Base-by-base conservation (phyloP, 164 flowering plant genomes). In the Liquidambar formosana region DNA sequence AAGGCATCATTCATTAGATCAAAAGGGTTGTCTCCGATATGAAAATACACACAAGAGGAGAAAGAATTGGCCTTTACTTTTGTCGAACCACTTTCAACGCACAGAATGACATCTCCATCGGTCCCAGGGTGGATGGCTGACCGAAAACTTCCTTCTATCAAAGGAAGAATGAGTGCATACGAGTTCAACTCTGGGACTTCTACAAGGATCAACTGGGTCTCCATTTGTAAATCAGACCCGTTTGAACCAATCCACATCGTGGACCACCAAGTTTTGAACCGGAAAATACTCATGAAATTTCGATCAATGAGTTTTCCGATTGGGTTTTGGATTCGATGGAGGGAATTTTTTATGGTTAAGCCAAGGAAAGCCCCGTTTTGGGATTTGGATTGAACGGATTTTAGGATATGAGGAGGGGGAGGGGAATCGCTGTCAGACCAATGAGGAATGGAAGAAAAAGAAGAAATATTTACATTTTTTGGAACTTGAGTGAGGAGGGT, bases 211-310 rank as follows among this genome's bases (percentile, higher is more conserved):
- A 53, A 2, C 11, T 53, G 57, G 3, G 57, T 53, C 57, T 53
- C 57, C 57, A 21, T 53, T 53, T 53, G 57, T 2, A 53, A 22
- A 53, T 53, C 23, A 10, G 57, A 53, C 22, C 57, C 57, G 18
- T 53, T 53, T 21, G 57, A 53, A 5, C 71, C 64, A 1, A 68
- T 59, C 64, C 71, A 68, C 64, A 58, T 58, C 1, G 71, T 68
- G 5, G 71, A 58, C 64, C 71, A 67, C 71, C 71, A 68, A 1
- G 64, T 59, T 56, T 68, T 68, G 57, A 68, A 68, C 48, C 71
- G 18, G 64, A 68, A 68, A 28, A 68, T 59, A 25, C 71, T 68
- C 41, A 68, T 16, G 64, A 68, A 68, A 8, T 48, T 48, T 6
- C 57, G 8, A 11, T 27, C 57, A 0, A 16, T 8, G 64, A 68